Evolutionary conservation across 2,329 filamentous ascomycete genomes (phyloP).

Genomic region (Trichophyton mentagrophytes): DNA sequence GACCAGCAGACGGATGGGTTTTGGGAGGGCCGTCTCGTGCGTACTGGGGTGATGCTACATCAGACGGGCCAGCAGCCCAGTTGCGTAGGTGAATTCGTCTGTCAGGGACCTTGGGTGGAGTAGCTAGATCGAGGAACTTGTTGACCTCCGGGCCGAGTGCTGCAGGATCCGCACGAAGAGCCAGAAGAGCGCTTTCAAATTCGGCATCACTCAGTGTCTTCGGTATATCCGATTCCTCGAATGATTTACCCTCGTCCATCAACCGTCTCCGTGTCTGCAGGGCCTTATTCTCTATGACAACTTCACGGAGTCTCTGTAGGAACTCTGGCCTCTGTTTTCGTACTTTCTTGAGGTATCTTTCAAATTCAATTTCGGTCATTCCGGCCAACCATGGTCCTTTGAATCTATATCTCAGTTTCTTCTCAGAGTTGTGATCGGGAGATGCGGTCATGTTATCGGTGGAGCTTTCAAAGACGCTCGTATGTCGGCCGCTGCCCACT

Average conservation of each 20-base stretch:
- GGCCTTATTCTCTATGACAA: conserved; percentile 22
- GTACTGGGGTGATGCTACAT: conserved; percentile 32
- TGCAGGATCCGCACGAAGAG: conserved; percentile 29
- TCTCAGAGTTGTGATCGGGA: conserved; percentile 17
- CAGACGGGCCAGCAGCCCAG: conserved; percentile 26
- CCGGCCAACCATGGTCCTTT: conserved; percentile 47
- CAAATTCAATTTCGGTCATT: conserved; percentile 44
- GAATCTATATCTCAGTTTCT: conserved; percentile 42
- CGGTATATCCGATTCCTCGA: conserved; percentile 19
- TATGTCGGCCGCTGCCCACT: conserved; percentile 7
- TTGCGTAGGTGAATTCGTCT: conserved; percentile 23
- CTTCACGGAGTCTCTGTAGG: conserved; percentile 25
- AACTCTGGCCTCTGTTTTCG: conserved; percentile 30
- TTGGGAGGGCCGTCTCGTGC: conserved; percentile 40
- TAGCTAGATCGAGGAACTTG: conserved; percentile 44
- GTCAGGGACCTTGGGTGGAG: conserved; percentile 27
- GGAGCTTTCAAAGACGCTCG: conserved; percentile 22
- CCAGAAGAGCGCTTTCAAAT: conserved; percentile 34
- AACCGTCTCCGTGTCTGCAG: conserved; percentile 27
- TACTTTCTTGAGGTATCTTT: conserved; percentile 37
- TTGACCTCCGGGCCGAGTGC: conserved; percentile 42
- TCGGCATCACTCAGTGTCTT: conserved; percentile 33
- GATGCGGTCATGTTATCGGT: conserved; percentile 12
- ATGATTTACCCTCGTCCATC: conserved; percentile 29
- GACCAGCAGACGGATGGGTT: conserved; percentile 53